Conservation (phyloP, 139 green algal genomes). For the Haematococcus sp. region DNA sequence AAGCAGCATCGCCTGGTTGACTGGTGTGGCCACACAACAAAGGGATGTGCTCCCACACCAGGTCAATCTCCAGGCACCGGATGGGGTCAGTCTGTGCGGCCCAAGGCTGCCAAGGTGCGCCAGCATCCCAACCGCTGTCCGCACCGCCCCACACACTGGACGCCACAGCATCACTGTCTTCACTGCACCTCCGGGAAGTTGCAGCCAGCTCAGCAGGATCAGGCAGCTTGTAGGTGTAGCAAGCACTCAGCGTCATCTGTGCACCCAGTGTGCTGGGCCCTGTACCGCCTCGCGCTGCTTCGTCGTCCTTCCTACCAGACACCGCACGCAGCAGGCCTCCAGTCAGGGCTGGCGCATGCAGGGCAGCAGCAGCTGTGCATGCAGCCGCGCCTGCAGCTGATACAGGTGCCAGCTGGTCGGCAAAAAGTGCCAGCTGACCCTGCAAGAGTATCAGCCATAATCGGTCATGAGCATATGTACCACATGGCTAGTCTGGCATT, state of each 20-base stretch:
- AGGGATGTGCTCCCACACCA: slow-evolving; percentile 49
- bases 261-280: background rate
- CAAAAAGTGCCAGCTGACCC: slow-evolving; percentile 54
- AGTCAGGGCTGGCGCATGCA: slow-evolving; percentile 1
- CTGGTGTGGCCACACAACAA: too few relatives aligned
- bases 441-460: slow-evolving; percentile 12
- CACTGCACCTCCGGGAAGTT: background rate
- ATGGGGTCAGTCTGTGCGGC: slow-evolving; percentile 49
- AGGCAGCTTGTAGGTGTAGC: slow-evolving; percentile 16
- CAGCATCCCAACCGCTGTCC: slow-evolving; percentile 55
- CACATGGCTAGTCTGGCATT: too few relatives aligned
- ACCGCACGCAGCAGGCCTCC: background rate
- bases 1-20: too few relatives aligned
- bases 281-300: background rate
- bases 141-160: background rate
- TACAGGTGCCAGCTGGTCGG: slow-evolving; percentile 43
- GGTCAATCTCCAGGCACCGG: slow-evolving; percentile 58
- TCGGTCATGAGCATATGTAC: too few relatives aligned
- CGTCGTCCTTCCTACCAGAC: background rate
- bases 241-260: slow-evolving; percentile 14
- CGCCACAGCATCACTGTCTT: background rate
- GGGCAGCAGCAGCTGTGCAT: slow-evolving; percentile 15
- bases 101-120: slow-evolving; percentile 65
- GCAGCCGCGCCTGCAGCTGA: slow-evolving; percentile 39
- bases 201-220: background rate